A percentile compares a stretch with the other conserved stretches of the same genome.
phyloP scores from a whole-genome alignment of 2,329 filamentous ascomycete species.

The Chrysoporthe deuterocubensis region DNA sequence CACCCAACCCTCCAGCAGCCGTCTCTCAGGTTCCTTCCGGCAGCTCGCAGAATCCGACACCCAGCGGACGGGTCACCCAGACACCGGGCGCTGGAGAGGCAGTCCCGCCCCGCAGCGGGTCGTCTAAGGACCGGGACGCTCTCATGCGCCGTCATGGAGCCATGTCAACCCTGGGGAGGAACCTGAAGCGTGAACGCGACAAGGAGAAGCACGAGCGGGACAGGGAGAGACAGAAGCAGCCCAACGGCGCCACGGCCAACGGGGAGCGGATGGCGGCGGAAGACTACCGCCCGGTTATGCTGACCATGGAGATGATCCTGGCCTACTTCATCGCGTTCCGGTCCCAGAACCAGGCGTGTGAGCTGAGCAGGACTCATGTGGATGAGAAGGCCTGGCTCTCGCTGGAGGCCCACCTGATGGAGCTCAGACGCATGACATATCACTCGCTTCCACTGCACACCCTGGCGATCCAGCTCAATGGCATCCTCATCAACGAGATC shows the following conservation, averaged over 20 bases:
- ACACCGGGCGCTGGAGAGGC: conserved; percentile 47
- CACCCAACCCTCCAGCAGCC: conserved; percentile 51
- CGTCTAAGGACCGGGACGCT: conserved; percentile 23
- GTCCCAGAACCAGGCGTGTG: conserved; percentile 49
- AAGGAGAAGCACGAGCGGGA: conserved; percentile 47
- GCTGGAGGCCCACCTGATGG: conserved; percentile 49
- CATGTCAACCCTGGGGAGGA: conserved; percentile 49
- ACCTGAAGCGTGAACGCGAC: conserved; percentile 60
- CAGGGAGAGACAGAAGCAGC: conserved; percentile 45
- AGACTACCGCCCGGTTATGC: conserved; percentile 27
- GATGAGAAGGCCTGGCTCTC: conserved; percentile 49
- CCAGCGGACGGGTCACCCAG: conserved; percentile 46
- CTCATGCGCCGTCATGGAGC: conserved; percentile 18
- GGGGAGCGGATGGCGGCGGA: conserved; percentile 23
- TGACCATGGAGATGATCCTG: conserved; percentile 54
- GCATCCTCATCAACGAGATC: conserved; percentile 51
- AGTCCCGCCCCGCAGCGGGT: conserved; percentile 41
- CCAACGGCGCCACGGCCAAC: conserved; percentile 23
- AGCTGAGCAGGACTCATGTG: conserved; percentile 47
- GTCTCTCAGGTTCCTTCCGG: conserved; percentile 60
- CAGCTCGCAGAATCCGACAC: conserved; percentile 57
- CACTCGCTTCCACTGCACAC: conserved; percentile 42
- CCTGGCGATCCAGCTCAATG: conserved; percentile 49
- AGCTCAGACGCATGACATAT: conserved; percentile 46
- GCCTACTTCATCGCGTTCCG: conserved; percentile 60